phyloP scores from a whole-genome alignment of 305 asterid species.

The Fraxinus sp. region DNA sequence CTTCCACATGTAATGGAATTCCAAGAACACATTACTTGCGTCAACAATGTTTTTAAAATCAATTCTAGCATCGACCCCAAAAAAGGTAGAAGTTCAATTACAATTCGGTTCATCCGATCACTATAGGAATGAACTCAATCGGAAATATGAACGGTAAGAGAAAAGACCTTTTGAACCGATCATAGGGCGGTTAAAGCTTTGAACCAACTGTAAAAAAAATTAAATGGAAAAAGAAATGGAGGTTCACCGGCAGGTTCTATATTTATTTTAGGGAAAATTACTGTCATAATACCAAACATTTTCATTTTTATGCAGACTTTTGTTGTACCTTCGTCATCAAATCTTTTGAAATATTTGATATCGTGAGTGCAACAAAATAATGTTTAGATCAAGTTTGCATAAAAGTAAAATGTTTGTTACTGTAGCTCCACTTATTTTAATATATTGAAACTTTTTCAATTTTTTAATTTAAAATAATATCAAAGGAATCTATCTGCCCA shows the following conservation, averaged over 20 bases:
- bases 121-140: too few species aligned
- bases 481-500: too few species aligned
- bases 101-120: too few species aligned
- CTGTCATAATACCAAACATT: too few species aligned
- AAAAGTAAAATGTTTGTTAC: neutral
- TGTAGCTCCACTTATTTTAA: too few species aligned
- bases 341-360: neutral
- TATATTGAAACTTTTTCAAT: too few species aligned
- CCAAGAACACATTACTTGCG: neutral
- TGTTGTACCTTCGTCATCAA: too few species aligned
- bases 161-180: too few species aligned
- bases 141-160: too few species aligned
- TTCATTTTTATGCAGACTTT: too few species aligned
- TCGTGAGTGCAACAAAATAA: neutral
- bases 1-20: constrained; percentile 1
- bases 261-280: neutral
- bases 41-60: neutral
- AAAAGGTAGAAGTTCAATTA: neutral
- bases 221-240: neutral
- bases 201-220: neutral
- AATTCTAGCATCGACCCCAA: neutral
- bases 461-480: too few species aligned
- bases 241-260: neutral
- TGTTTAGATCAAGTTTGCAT: neutral
- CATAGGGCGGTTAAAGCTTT: too few species aligned